Evolutionary conservation across 257 asterid species (phyloP).

Genomic region (Thymus quinquecostatus): DNA sequence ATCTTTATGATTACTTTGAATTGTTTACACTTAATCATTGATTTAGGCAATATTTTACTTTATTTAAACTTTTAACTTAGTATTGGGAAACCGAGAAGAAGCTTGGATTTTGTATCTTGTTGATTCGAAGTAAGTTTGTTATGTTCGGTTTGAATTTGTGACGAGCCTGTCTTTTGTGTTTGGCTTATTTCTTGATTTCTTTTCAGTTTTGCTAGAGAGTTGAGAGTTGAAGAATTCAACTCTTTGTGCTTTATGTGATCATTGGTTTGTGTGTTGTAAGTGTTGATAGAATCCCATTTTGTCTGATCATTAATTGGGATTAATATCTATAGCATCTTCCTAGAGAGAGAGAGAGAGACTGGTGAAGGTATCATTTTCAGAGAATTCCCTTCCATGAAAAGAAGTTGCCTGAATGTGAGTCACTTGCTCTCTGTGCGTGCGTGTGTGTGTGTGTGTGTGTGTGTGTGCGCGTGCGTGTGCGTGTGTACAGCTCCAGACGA

Average conservation of each 20-base stretch:
- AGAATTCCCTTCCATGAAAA: conserved; percentile 62
- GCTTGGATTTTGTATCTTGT: conserved; percentile 17
- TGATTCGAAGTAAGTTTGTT: conserved; percentile 22
- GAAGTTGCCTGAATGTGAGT: conserved; percentile 52
- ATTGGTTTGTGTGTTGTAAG: conserved; percentile 23
- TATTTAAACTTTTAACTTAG: conserved; percentile 14
- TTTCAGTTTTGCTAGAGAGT: conserved; percentile 19
- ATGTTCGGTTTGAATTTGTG: conserved; percentile 23
- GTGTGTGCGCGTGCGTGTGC: conserved; percentile 36
- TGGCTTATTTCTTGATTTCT: conserved; percentile 14
- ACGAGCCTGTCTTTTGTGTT: conserved; percentile 1
- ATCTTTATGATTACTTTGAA: conserved; percentile 35
- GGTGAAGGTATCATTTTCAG: conserved; percentile 41
- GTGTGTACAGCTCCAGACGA: conserved; percentile 51
- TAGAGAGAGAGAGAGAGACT: conserved; percentile 23
- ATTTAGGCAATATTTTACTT: conserved; percentile 27
- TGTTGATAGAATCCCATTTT: conserved; percentile 16
- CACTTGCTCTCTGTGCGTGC: conserved; percentile 22
- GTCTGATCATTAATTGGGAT: conserved; percentile 23
- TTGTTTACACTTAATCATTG: conserved; percentile 32
- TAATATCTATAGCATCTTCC: conserved; percentile 24
- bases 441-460: conserved; percentile 34
- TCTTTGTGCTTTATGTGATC: conserved; percentile 10
- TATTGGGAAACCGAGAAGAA: conserved; percentile 18
- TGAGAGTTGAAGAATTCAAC: conserved; percentile 20